Evolutionary conservation across 257 asterid genomes (phyloP).

Genomic region (Coffea eugenioides): DNA sequence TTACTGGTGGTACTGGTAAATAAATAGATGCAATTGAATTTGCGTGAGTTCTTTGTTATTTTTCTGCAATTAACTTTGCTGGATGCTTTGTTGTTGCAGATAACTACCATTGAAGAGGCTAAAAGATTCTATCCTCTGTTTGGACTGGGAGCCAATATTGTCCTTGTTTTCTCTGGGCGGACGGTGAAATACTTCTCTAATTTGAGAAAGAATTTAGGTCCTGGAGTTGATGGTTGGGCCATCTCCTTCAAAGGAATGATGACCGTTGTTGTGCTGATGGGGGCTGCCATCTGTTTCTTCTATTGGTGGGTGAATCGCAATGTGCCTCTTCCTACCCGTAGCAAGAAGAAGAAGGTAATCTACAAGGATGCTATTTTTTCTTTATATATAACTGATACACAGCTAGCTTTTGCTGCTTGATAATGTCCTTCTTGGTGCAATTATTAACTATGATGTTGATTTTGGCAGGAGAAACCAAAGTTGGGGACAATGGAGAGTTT

Average conservation of each 20-base stretch:
- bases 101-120: slow-evolving; percentile 91
- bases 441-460: slow-evolving; percentile 9
- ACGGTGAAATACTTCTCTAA: slow-evolving; percentile 97
- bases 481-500: slow-evolving; percentile 98
- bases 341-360: slow-evolving; percentile 87
- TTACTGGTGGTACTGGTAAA: not conserved
- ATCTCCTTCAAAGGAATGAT: slow-evolving; percentile 89
- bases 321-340: slow-evolving; percentile 76
- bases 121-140: slow-evolving; percentile 92
- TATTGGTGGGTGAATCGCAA: slow-evolving; percentile 97
- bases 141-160: slow-evolving; percentile 97
- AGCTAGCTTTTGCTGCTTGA: not conserved
- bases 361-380: not conserved
- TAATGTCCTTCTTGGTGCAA: not conserved
- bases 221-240: slow-evolving; percentile 99
- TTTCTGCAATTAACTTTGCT: slow-evolving; percentile 6
- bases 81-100: slow-evolving; percentile 43
- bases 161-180: slow-evolving; percentile 93
- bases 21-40: not conserved
- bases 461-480: slow-evolving; percentile 72
- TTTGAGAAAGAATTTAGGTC: slow-evolving; percentile 72
- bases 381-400: not conserved
- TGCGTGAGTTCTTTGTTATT: not conserved
- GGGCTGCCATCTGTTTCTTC: slow-evolving; percentile 62
- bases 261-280: slow-evolving; percentile 90